Conservation (phyloP, 495 filamentous ascomycete species). For the Podospora australis region DNA sequence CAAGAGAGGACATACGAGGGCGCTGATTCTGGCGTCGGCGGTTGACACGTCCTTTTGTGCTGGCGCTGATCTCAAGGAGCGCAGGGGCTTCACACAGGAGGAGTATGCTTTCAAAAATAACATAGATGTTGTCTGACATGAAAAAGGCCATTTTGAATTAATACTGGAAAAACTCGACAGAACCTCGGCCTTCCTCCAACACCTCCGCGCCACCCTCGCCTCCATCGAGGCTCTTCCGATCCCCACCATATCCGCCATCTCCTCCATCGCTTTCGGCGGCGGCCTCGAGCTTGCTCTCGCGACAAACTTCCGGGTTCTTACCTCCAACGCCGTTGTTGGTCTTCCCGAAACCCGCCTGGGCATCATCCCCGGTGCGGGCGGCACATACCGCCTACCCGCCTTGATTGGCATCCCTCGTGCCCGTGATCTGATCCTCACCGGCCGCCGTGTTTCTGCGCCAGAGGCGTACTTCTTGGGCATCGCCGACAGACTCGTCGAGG, state of each 20-base stretch:
- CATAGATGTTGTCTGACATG: no score
- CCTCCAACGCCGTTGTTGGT: conserved; percentile 63
- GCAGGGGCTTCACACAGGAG: conserved; percentile 61
- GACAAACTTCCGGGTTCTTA: conserved; percentile 79
- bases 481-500: conserved; percentile 74
- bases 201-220: conserved; percentile 65
- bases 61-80: conserved; percentile 89
- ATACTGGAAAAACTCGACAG: conserved; percentile 33
- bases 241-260: conserved; percentile 82
- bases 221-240: conserved; percentile 65
- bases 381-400: conserved; percentile 74
- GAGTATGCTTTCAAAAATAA: conserved; percentile 41
- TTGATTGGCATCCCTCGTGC: conserved; percentile 71
- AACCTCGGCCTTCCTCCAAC: conserved; percentile 65
- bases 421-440: conserved; percentile 79
- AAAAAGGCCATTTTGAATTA: no score
- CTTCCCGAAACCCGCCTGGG: conserved; percentile 87
- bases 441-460: conserved; percentile 64
- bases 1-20: conserved; percentile 56
- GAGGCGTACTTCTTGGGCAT: conserved; percentile 84
- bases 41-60: conserved; percentile 83
- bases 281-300: conserved; percentile 85
- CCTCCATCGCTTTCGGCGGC: conserved; percentile 77
- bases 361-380: conserved; percentile 92
- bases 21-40: conserved; percentile 70